phyloP scores from a whole-genome alignment of 352 stramenopile genomes.

The Globisporangium acanthophoron region DNA sequence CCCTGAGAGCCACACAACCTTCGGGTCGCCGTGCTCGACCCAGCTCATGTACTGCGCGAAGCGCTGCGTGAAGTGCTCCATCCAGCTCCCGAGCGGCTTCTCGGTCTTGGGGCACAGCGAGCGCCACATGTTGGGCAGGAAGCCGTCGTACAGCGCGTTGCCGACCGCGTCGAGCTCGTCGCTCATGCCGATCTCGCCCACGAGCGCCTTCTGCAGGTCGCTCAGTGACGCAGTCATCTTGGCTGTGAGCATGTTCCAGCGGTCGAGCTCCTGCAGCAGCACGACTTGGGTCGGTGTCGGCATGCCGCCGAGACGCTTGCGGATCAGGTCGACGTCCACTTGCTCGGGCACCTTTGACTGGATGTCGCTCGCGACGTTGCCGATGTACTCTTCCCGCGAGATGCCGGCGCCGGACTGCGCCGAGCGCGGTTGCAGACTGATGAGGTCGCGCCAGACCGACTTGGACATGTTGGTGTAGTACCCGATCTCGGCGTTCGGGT shows the following conservation, averaged over 20 bases:
- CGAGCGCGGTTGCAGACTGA: conserved; percentile 89
- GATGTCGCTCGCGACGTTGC: conserved; percentile 87
- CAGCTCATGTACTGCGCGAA: conserved; percentile 91
- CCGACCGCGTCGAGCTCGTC: conserved; percentile 92
- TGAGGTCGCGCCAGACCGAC: conserved; percentile 91
- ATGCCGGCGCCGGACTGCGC: conserved; percentile 65
- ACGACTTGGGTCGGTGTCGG: conserved; percentile 90
- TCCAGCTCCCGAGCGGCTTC: conserved; percentile 95
- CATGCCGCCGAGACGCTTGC: conserved; percentile 64
- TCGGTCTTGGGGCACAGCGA: conserved; percentile 89
- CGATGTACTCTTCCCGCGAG: conserved; percentile 93
- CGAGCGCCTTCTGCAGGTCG: conserved; percentile 90
- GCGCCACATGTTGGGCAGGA: conserved; percentile 90
- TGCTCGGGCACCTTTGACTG: conserved; percentile 86
- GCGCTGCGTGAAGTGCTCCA: conserved; percentile 89
- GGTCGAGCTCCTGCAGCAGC: conserved; percentile 93
- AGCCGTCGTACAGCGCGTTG: conserved; percentile 91
- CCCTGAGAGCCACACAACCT: conserved; percentile 93
- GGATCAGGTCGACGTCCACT: conserved; percentile 86
- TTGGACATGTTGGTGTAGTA: conserved; percentile 96
- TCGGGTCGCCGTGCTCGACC: conserved; percentile 86
- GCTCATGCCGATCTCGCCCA: conserved; percentile 95
- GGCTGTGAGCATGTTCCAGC: conserved; percentile 90
- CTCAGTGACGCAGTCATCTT: conserved; percentile 82
- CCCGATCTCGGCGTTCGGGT: conserved; percentile 95